Base-by-base conservation (phyloP, 177 flowering plant genomes). In the Tripterygium wilfordii region DNA sequence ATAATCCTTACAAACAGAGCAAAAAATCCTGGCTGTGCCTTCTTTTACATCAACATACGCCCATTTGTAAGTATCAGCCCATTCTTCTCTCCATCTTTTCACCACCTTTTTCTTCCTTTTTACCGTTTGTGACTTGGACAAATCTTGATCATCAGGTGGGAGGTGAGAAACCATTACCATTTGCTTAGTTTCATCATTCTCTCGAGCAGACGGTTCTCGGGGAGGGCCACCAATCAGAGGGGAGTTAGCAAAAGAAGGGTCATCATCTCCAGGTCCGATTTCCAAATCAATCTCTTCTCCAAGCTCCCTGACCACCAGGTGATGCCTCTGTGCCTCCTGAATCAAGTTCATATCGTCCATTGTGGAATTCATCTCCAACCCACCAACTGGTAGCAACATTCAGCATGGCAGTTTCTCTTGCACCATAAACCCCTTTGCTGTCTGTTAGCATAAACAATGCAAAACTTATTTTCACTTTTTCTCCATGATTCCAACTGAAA, bases 1-100 rank as follows among this genome's bases (percentile, higher is more conserved):
- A 68, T 87, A 94, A 43, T 90, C 97, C 56, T 78, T 72, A 51
- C 99, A 94, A 16, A 89, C 79, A 47, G 97, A 89, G 55, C 99
- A 94, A 48, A 94, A 94, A 52, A 94, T 94, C 67, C 99, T 84
- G 0, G 99, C 78, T 3, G 96, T 87, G 19, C 88, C 99, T 36
- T 94, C 99, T 58, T 79, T 79, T 42, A 87, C 70, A 72, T 91
- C 96, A 32, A 89, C 96, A 68, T 78, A 90, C 10, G 97, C 97
- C 99, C 99, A 94, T 51, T 87, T 89, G 62, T 94, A 94, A 1
- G 96, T 89, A 64, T 94, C 99, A 19, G 99, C 99, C 99, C 99
- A 94, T 64, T 94, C 97, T 69, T 94, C 97, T 68, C 99, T 82
- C 99, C 99, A 94, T 61, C 94, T 73, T 65, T 94, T 94, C 23